These are phyloP conservation scores for Suhomyces chickasaworum DNA, from an alignment of 1,139 yeast species.

Conservation along the genomic window DNA sequence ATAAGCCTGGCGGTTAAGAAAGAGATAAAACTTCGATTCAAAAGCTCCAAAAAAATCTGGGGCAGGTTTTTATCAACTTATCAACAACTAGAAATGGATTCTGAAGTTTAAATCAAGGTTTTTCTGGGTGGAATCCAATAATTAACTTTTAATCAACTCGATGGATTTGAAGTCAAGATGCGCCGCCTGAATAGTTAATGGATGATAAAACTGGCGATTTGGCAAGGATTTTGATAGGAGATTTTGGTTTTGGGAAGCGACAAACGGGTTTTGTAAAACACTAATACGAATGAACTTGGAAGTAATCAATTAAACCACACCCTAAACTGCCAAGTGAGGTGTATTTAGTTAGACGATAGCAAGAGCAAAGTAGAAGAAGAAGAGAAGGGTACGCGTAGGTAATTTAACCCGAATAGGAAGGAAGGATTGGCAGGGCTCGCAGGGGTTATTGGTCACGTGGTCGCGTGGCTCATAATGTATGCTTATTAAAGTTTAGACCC, in stretches of 20 bases:
- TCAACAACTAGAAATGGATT: not conserved
- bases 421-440: conserved; percentile 7
- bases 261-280: not conserved
- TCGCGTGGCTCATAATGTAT: not conserved
- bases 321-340: not conserved
- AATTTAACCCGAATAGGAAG: conserved; percentile 15
- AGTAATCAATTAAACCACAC: not conserved
- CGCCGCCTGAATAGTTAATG: too few relatives aligned
- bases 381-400: conserved; percentile 11
- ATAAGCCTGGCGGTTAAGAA: not conserved
- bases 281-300: not conserved
- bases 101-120: not conserved
- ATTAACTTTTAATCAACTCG: not conserved
- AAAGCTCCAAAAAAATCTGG: not conserved
- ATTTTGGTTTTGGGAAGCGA: too few relatives aligned
- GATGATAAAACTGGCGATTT: not conserved
- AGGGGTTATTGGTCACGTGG: conserved; percentile 4
- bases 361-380: conserved; percentile 7
- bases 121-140: not conserved
- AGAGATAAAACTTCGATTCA: not conserved
- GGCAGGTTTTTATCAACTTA: not conserved
- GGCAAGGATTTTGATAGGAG: not conserved
- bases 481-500: too few relatives aligned
- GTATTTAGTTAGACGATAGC: conserved; percentile 8
- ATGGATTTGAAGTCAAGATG: not conserved